Evolutionary conservation across 2,329 filamentous ascomycete genomes (phyloP), one percentile per base, ranked within the genome.

Genomic region (Blastomyces silverae): DNA sequence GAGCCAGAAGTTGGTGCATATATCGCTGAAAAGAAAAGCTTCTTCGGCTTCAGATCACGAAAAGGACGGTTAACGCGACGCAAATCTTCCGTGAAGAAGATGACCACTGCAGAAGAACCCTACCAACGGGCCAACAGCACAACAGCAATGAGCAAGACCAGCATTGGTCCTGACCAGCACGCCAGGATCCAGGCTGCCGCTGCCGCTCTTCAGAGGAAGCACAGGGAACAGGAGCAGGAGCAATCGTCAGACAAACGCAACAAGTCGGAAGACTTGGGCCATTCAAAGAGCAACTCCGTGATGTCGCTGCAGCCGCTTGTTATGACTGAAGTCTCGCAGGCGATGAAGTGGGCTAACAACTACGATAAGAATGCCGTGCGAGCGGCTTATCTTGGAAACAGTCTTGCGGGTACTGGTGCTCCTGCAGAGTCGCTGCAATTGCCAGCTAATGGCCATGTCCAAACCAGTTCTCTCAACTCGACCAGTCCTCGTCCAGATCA

Each of bases 341-440:
- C 94, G 0, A 89, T 99, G 87, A 96, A 96, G 76, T 99, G 94
- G 94, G 91, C 93, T 42, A 93, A 84, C 76, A 92, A 92, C 71
- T 97, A 97, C 74, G 94, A 97, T 78, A 95, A 94, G 78, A 88
- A 94, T 71, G 83, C 88, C 8, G 88, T 96, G 67, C 87, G 92
- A 63, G 87, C 91, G 68, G 87, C 90, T n/a, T 97, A 97, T 76
- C 82, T 97, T 62, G 85, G 86, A 57, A 88, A 95, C 73, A 80
- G 79, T 59, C 85, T 83, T 69, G 87, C 89, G 53, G 92, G 92
- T 28, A 89, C 85, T 65, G 90, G 90, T 15, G 68, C 79, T 25
- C 81, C 79, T 1, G 77, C 79, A 52, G 79, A 81, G 20, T 79
- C 81, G 15, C 76, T 82, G 44, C 71, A 68, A 28, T 69, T 71